Evolutionary conservation across 108 stramenopile genomes (phyloP), one percentile per base, ranked within the genome.

Genomic region (Discostella pseudostelligera): DNA sequence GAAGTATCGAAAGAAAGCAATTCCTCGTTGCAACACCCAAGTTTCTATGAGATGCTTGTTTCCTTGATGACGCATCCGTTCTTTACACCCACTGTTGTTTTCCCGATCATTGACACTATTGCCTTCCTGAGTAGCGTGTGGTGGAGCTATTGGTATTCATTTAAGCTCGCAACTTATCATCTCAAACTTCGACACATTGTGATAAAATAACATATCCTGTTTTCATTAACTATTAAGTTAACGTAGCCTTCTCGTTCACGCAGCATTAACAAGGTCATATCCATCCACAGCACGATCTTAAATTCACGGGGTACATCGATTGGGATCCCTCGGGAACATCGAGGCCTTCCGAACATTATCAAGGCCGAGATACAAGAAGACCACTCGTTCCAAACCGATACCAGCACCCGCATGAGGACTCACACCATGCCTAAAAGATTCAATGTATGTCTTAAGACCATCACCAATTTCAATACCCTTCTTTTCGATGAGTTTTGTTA

Each of bases 251-350:
- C n/a, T n/a, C n/a, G n/a, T n/a, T n/a, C n/a, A n/a, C n/a, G n/a
- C n/a, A n/a, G n/a, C n/a, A n/a, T n/a, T n/a, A n/a, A n/a, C n/a
- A n/a, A n/a, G 42, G 9, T 11, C 12, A 43, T 8, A 11, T 11
- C 26, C 29, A 32, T 29, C 28, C 29, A 14, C 28, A 7, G 50
- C 50, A 24, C 4, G n/a, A n/a, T n/a, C n/a, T n/a, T n/a, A 17
- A n/a, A 36, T 49, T 83, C 93, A 98, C 0, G 97, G 97, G 9
- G 88, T 74, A 55, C 93, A 95, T 26, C 97, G 82, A 68, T 92
- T 96, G 10, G 97, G 97, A 74, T 97, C 97, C 12, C 97, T 89
- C 11, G 97, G 97, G 81, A 98, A 98, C 95, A 98, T 96, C 19
- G 92, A 94, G 7, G 96, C 96, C 81, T 96, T 98, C 40, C 97